Evolutionary conservation across 805 yeast genomes (phyloP), one percentile per base, ranked within the genome.

Genomic region (Zygosaccharomyces bisporus): DNA sequence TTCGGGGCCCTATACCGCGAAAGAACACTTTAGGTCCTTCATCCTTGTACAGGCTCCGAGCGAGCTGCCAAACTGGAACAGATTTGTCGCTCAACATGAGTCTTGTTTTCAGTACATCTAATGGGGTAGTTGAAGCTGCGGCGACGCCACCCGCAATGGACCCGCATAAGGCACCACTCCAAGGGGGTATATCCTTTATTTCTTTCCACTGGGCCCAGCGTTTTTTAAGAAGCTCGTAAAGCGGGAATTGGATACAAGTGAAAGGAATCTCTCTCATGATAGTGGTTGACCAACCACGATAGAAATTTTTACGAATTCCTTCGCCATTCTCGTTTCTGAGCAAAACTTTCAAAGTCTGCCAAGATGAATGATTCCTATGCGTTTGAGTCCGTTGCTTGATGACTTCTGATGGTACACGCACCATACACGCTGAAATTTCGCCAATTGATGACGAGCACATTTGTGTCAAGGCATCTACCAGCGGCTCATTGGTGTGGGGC

Each of bases 381-480:
- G 96, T 80, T 64, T 93, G 99, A 0, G 98, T 86, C 46, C 97
- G 73, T 67, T 93, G 99, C 66, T 93, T 93, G 55, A 93, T 80
- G 19, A 93, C 95, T 61, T 93, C 99, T 0, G 95, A 95, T 0
- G 99, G 99, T 0, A 93, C 99, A 46, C 99, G 73, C 1, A 93
- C 93, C 46, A 83, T 66, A 64, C 99, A 93, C 0, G 99, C 99
- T 1, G 93, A 83, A 12, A 89, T 72, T 60, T 93, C 99, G 45
- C 99, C 99, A 10, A 81, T 58, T 1, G 95, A 83, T 1, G 98
- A 96, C 18, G 93, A 73, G 2, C 78, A 47, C 98, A 93, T 93
- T 58, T 93, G 98, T 2, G 83, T 75, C 1, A 73, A 24, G 0
- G 77, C 69, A 29, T 72, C 64, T 40, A 68, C 57, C 46, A 58